Evolutionary conservation across 495 filamentous ascomycete genomes (phyloP), one percentile per base, ranked within the genome.

Genomic region (Evernia prunastri): DNA sequence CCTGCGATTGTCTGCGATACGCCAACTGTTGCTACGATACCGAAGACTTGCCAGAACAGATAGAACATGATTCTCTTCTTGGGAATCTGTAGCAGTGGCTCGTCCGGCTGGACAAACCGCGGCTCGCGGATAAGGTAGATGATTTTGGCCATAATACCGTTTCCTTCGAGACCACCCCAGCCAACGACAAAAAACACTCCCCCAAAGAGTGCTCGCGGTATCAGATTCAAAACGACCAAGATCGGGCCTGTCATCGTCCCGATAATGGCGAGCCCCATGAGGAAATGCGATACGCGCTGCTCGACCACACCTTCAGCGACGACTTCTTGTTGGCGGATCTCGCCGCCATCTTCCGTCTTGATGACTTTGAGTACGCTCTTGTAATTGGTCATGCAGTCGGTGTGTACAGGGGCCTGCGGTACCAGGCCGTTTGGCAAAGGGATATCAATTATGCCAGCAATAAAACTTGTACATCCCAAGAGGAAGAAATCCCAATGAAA

Each of bases 401-500:
- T 80, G 67, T 79, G 77, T 53, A 79, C 74, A 1, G 76, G 78
- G 27, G 75, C 77, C 58, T 73, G 69, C 53, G 71, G 71, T 36
- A 74, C 66, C 20, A 80, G 71, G 20, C 78, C 78, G 56, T 80
- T 80, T 12, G 78, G 78, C 9, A 79, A 69, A 0, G 77, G 78
- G 40, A 80, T 72, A 27, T 75, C 77, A 40, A 80, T 64, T 37
- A 80, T 69, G 11, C 75, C 76, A 43, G 72, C 72, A 58, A 80
- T 67, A 59, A 73, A 73, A 9, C 75, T 77, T 12, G 77, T 79
- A 39, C 71, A 64, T 36, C 76, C 78, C 23, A 80, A 72, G 4
- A 80, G 71, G 70, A 79, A 80, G 64, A 79, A 69, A 64, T 79
- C 77, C 76, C 77, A 79, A 66, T 79, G 75, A 66, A 79, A 79